A percentile compares a stretch with the other conserved stretches of the same genome.
phyloP scores from a whole-genome alignment of 2,329 filamentous ascomycete genomes.

The Iodosphaeria phyllophila region DNA sequence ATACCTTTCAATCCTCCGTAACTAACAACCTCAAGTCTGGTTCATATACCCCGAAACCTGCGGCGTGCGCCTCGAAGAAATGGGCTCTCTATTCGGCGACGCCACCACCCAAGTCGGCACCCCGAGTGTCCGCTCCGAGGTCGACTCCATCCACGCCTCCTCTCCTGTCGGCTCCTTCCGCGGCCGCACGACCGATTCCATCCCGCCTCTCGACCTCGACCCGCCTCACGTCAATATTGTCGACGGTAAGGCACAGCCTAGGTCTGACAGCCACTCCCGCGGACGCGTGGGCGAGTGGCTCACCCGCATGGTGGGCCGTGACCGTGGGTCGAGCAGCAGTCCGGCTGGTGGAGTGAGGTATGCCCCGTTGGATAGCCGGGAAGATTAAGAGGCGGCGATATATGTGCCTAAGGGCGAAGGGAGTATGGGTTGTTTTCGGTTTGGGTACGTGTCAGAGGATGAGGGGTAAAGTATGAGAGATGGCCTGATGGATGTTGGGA shows the following conservation, averaged over 20 bases:
- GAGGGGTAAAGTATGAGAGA: conserved; percentile 10
- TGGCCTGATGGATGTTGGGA: no score
- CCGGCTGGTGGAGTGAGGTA: conserved; percentile 18
- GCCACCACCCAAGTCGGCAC: conserved; percentile 67
- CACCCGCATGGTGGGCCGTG: conserved; percentile 18
- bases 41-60: conserved; percentile 96
- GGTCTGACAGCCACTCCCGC: conserved; percentile 14
- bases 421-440: not conserved
- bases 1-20: no score
- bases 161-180: conserved; percentile 68
- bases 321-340: conserved; percentile 14
- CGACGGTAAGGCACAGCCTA: conserved; percentile 21
- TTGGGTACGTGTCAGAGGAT: not conserved
- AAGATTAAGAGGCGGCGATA: conserved; percentile 8
- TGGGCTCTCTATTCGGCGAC: conserved; percentile 89
- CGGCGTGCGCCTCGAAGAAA: conserved; percentile 87
- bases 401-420: no score
- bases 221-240: conserved; percentile 44
- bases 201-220: conserved; percentile 68
- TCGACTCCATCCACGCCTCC: conserved; percentile 60
- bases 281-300: conserved; percentile 30
- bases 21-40: conserved; percentile 44
- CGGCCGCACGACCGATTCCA: conserved; percentile 38
- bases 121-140: conserved; percentile 55
- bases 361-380: conserved; percentile 21